Conservation (phyloP, 176 grass and related monocot species). For the Carex littledalei region DNA sequence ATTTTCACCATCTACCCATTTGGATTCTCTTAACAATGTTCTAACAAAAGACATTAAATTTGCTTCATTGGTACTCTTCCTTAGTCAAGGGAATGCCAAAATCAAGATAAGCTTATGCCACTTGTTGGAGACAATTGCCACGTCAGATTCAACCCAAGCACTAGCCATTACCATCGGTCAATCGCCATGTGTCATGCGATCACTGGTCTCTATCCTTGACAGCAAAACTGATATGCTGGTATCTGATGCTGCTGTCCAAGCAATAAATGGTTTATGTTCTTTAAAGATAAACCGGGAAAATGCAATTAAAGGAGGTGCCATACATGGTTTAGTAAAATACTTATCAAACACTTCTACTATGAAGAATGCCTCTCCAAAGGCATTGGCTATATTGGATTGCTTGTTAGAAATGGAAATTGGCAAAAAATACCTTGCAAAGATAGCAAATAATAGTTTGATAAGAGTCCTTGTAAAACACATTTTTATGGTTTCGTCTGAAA, state of each 20-base stretch:
- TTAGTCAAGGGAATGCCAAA: slow-evolving; percentile 34
- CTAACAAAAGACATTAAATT: slow-evolving; percentile 41
- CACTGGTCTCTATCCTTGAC: slow-evolving; percentile 36
- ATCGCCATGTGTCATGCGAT: slow-evolving; percentile 42
- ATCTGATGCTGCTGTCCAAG: slow-evolving; percentile 38
- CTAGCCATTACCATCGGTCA: slow-evolving; percentile 35
- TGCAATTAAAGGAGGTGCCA: slow-evolving; percentile 51
- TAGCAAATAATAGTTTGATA: slow-evolving; percentile 28
- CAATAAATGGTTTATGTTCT: slow-evolving; percentile 47
- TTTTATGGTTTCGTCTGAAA: slow-evolving; percentile 59
- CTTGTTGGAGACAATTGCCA: slow-evolving; percentile 57
- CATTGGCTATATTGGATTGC: slow-evolving; percentile 49
- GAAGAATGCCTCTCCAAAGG: slow-evolving; percentile 16
- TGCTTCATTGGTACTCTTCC: slow-evolving; percentile 40
- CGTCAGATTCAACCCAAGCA: slow-evolving; percentile 37
- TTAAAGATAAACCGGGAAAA: slow-evolving; percentile 30
- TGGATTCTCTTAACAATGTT: slow-evolving; percentile 55
- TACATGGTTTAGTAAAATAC: slow-evolving; percentile 47
- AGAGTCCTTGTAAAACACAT: slow-evolving; percentile 54
- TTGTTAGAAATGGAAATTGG: slow-evolving; percentile 43
- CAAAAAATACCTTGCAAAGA: slow-evolving; percentile 25
- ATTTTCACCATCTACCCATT: slow-evolving; percentile 39
- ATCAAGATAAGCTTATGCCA: slow-evolving; percentile 45
- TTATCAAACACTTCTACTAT: slow-evolving; percentile 29
- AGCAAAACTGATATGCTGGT: slow-evolving; percentile 23